Base-by-base conservation (phyloP, 108 stramenopile genomes). In the Pelagomonas calceolata region DNA sequence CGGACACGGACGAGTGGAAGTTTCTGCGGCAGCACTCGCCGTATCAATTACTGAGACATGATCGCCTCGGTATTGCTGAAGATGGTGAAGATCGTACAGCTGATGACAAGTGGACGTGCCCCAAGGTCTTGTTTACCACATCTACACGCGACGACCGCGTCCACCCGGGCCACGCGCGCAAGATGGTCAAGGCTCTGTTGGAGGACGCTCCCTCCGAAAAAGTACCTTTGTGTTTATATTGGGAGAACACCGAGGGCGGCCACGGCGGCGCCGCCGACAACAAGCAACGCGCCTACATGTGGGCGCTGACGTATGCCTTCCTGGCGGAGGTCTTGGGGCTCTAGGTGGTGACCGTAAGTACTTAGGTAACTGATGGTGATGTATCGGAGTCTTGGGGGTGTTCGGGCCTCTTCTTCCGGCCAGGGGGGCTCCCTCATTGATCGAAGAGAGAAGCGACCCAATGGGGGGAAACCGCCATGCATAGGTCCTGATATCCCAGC, bases 181-280 rank as follows among this genome's bases (percentile, higher is more conserved):
- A 93, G 70, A 89, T 94, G 81, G 95, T 92, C 45, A 89, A 88
- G 75, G 88, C 86, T 37, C 70, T 87, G 63, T 12, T 67, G 16
- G 51, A 60, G 21, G 88, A 89, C 82, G 51, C 51, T 17, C 26
- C 51, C 26, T 88, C 87, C 69, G 51, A 82, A 46, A 86, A 86
- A 33, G 51, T 26, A 3, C 51, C 51, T 26, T 26, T 60, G 21
- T 89, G 94, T 0, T 88, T 86, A 77, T 94, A 96, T 74, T 96
- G 91, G 69, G 95, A 96, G 71, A 94, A 94, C 67, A 92, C 93
- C 36, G 95, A 96, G 81, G 93, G 93, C 16, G 95, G 95, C 30
- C 90, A 91, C 68, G 90, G 90, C 32, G 95, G 93, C 35, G 92
- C 95, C 46, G 91, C 94, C 15, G 90, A 95, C 77, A 85, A 89